phyloP scores from a whole-genome alignment of 257 asterid species.

The Salvia miltiorrhiza region DNA sequence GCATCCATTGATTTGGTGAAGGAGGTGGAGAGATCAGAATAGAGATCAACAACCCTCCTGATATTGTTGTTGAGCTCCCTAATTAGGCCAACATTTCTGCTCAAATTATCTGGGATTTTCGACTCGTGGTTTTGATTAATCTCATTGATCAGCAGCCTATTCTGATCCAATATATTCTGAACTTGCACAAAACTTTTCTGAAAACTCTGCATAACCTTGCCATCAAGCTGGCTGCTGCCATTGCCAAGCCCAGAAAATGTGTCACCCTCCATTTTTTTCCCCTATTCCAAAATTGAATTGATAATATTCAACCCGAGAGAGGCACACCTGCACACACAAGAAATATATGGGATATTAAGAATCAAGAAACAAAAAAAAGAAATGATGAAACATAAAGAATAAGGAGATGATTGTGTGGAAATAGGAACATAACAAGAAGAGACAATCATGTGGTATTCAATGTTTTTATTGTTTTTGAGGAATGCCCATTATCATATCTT shows the following conservation, averaged over 20 bases:
- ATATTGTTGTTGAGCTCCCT: constrained; percentile 83
- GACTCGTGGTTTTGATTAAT: constrained; percentile 92
- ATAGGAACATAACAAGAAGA: constrained; percentile 12
- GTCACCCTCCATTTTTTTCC: constrained; percentile 64
- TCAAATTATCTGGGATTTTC: constrained; percentile 69
- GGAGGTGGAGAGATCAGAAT: constrained; percentile 68
- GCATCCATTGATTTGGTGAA: constrained; percentile 60
- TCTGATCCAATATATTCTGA: constrained; percentile 75
- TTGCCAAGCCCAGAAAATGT: constrained; percentile 56
- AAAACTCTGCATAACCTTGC: constrained; percentile 65
- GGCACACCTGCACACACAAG: constrained; percentile 26
- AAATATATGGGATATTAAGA: not conserved
- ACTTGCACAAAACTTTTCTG: constrained; percentile 88
- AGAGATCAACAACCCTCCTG: constrained; percentile 79
- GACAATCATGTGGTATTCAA: constrained; percentile 23
- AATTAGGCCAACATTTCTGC: constrained; percentile 77
- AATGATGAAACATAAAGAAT: constrained; percentile 6
- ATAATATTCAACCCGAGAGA: constrained; percentile 20
- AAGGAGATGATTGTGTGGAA: constrained; percentile 2
- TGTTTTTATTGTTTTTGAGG: constrained; percentile 32
- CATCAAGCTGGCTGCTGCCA: constrained; percentile 57
- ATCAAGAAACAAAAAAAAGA: not conserved
- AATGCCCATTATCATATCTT: constrained; percentile 49
- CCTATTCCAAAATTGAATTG: not conserved
- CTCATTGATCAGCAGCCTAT: constrained; percentile 72